Base-by-base conservation (phyloP, 2,329 filamentous ascomycete genomes). In the Rasamsonia emersonii region DNA sequence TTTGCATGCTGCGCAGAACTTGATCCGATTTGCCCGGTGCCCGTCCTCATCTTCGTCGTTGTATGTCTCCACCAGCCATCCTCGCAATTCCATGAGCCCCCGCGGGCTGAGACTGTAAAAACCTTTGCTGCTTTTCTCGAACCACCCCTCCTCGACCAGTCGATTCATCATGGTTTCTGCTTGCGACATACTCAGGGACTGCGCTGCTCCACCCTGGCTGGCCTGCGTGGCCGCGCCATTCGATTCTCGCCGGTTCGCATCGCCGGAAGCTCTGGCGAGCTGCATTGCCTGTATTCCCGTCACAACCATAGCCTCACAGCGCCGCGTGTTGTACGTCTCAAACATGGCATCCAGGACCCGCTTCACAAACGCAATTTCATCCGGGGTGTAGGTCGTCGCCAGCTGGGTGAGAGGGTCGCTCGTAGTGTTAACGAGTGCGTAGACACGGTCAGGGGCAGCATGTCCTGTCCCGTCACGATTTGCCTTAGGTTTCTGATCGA, bases 321-420 rank as follows among this genome's bases (percentile, higher is more conserved):
- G 69, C 6, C 68, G 70, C 0, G 79, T 85, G 52, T 96, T 96
- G 63, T 86, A 78, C 13, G 75, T 81, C 42, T 93, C 85, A 53
- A 96, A 98, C 75, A 98, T 93, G 46, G 74, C 77, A 54, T 95
- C 88, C 1, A 98, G 72, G 3, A 95, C 57, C 6, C 91, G 72
- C 59, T 93, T 91, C 33, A 96, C 75, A 54, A 86, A 98, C 0
- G 82, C 77, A 18, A 96, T 83, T 62, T 96, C 88, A 44, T 94
- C 86, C 0, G 85, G 65, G 5, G 70, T 73, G 52, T 82, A 83
- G 0, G 75, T 77, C 0, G 91, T 96, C 2, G 88, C 86, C 23
- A 95, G 71, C 50, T 95, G 89, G 0, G 86, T 93, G 38, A 89
- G 66, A 0, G 80, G 67, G 57, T 98, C 91, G 39, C 81, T 86